A percentile compares a stretch with the other conserved stretches of the same genome.
Conservation (phyloP, 2,329 filamentous ascomycete genomes). For the Fusarium redolens region DNA sequence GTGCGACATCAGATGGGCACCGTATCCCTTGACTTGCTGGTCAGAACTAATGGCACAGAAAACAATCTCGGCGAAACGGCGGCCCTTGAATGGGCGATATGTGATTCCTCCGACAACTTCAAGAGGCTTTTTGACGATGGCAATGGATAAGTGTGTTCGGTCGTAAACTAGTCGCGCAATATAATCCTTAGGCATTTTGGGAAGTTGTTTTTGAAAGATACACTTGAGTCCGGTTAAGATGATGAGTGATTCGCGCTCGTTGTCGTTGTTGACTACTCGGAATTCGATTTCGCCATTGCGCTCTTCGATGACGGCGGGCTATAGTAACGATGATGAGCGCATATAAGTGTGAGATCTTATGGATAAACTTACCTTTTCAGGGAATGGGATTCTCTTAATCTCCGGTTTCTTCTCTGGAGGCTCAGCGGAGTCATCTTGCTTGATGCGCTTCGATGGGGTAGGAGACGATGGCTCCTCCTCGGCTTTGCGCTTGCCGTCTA, state of each 20-base stretch:
- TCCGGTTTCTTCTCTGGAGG: slow-evolving; percentile 59
- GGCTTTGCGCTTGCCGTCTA: slow-evolving; percentile 78
- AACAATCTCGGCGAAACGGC: slow-evolving; percentile 96
- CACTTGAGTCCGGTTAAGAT: slow-evolving; percentile 96
- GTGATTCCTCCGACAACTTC: slow-evolving; percentile 98
- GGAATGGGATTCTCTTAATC: slow-evolving; percentile 81
- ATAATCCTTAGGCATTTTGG: slow-evolving; percentile 99
- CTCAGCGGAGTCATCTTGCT: slow-evolving; percentile 56
- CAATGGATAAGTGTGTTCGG: slow-evolving; percentile 93
- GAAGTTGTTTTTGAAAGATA: slow-evolving; percentile 97
- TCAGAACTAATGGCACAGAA: slow-evolving; percentile 98
- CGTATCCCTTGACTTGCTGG: slow-evolving; percentile 98
- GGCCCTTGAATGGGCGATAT: slow-evolving; percentile 91
- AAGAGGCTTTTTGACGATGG: slow-evolving; percentile 95
- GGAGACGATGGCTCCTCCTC: slow-evolving; percentile 72
- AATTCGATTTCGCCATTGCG: slow-evolving; percentile 96
- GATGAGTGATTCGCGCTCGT: slow-evolving; percentile 86
- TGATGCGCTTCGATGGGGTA: slow-evolving; percentile 72
- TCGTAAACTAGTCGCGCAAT: slow-evolving; percentile 98
- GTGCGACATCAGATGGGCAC: slow-evolving; percentile 97
- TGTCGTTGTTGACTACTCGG: slow-evolving; percentile 97
- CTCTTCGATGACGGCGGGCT: slow-evolving; percentile 93
- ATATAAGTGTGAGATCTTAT: neutral
- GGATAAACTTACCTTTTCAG: slow-evolving; percentile 76
- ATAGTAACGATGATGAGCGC: slow-evolving; percentile 1